These are phyloP conservation scores for Cercospora sp. DNA, from an alignment of 2,329 filamentous ascomycete genomes.

Conservation along the genomic window DNA sequence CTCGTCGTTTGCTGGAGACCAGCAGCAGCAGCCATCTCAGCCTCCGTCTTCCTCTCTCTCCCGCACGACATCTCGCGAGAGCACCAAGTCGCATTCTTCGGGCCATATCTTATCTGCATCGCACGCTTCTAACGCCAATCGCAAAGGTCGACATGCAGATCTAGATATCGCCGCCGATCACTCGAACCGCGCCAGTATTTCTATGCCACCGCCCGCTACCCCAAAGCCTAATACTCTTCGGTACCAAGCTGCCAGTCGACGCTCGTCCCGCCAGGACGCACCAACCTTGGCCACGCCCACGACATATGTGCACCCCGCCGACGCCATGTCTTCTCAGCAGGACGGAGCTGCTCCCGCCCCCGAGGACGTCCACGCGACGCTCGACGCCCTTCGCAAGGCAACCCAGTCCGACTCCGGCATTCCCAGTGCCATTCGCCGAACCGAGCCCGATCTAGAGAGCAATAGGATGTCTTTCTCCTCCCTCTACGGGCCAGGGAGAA, in stretches of 20 bases:
- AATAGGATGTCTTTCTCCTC: slow-evolving; percentile 74
- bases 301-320: not conserved
- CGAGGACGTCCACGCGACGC: slow-evolving; percentile 18
- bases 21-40: slow-evolving; percentile 20
- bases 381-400: slow-evolving; percentile 20
- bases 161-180: slow-evolving; percentile 59
- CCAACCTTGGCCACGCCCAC: slow-evolving; percentile 9
- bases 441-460: slow-evolving; percentile 45
- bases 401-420: slow-evolving; percentile 23
- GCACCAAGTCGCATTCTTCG: slow-evolving; percentile 31
- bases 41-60: slow-evolving; percentile 15
- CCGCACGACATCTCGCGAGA: not conserved
- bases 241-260: slow-evolving; percentile 26
- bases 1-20: not conserved
- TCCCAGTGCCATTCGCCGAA: slow-evolving; percentile 26
- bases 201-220: slow-evolving; percentile 58
- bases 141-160: slow-evolving; percentile 61
- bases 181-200: slow-evolving; percentile 62
- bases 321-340: slow-evolving; percentile 7
- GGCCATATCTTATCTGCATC: slow-evolving; percentile 50
- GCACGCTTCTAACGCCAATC: slow-evolving; percentile 31
- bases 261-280: slow-evolving; percentile 20
- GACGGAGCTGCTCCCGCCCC: slow-evolving; percentile 15
- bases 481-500: slow-evolving; percentile 65
- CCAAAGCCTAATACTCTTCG: slow-evolving; percentile 31